Percentiles rank a stretch among this genome's conserved stretches.
Conservation (phyloP, 371 early-diverging fungal species). For the Haplosporangium sp. region DNA sequence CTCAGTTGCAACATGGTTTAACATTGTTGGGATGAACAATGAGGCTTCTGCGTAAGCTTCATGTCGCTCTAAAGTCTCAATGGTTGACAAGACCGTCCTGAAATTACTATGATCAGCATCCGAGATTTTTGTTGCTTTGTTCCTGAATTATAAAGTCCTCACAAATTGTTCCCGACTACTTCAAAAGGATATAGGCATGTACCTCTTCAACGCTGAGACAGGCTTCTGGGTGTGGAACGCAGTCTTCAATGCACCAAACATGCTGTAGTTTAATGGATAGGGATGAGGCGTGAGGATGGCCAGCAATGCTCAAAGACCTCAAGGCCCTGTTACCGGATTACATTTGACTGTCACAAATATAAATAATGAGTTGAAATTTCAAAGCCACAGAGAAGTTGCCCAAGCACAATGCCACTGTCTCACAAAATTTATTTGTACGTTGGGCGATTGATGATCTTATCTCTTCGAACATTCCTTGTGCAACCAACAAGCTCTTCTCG, state of each 20-base stretch:
- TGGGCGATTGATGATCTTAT: background rate
- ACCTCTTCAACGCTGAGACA: slow-evolving; percentile 42
- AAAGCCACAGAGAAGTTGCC: background rate
- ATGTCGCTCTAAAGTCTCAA: background rate
- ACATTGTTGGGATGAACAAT: too few relatives aligned
- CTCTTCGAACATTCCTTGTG: background rate
- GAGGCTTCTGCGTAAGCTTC: too few relatives aligned
- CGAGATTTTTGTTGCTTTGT: background rate
- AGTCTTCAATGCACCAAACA: slow-evolving; percentile 39
- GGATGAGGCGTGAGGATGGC: background rate
- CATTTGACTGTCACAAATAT: slow-evolving; percentile 5
- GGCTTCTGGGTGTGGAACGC: slow-evolving; percentile 44
- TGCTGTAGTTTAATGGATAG: slow-evolving; percentile 8
- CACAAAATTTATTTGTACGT: too few relatives aligned
- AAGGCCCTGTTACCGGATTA: background rate
- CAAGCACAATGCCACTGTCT: too few relatives aligned
- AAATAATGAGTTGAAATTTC: background rate
- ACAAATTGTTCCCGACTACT: too few relatives aligned
- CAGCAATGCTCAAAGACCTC: background rate
- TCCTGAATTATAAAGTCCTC: background rate
- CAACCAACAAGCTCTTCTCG: background rate
- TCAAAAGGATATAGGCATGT: background rate
- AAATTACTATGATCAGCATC: background rate
- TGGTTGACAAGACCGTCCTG: background rate
- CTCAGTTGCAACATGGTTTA: too few relatives aligned